Conservation (phyloP, 768 basidiomycete species). For the Xerocomus potaroensis region DNA sequence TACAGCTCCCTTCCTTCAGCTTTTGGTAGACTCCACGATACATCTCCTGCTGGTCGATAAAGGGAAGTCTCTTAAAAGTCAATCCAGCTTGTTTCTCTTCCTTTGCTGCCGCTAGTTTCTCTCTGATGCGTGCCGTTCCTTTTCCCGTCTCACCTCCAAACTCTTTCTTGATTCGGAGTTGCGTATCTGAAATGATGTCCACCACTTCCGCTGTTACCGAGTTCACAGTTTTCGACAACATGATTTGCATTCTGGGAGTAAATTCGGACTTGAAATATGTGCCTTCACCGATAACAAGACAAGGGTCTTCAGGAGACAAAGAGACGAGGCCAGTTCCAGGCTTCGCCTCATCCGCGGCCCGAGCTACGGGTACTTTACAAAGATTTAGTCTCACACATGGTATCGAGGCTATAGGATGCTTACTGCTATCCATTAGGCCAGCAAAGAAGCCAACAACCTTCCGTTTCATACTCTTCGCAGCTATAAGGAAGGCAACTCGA, state of each 20-base stretch:
- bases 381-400: slow-evolving; percentile 7
- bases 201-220: slow-evolving; percentile 79
- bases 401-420: slow-evolving; percentile 18
- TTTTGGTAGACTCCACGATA: slow-evolving; percentile 89
- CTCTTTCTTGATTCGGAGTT: slow-evolving; percentile 80
- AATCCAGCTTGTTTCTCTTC: slow-evolving; percentile 57
- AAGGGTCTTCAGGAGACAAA: slow-evolving; percentile 73
- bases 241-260: slow-evolving; percentile 73
- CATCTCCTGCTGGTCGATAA: slow-evolving; percentile 92
- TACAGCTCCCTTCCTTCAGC: slow-evolving; percentile 80
- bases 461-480: slow-evolving; percentile 83
- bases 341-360: slow-evolving; percentile 83
- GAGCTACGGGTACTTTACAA: slow-evolving; percentile 78
- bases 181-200: slow-evolving; percentile 85
- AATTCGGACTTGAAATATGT: slow-evolving; percentile 78
- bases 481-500: slow-evolving; percentile 81
- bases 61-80: slow-evolving; percentile 78
- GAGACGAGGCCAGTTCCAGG: slow-evolving; percentile 68
- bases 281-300: slow-evolving; percentile 74
- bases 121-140: slow-evolving; percentile 60
- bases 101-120: slow-evolving; percentile 59
- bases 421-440: slow-evolving; percentile 84
- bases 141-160: slow-evolving; percentile 81
- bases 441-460: slow-evolving; percentile 78
- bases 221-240: slow-evolving; percentile 77